phyloP scores from a whole-genome alignment of 169 alveolate species.

The Plasmodium gonderi region DNA sequence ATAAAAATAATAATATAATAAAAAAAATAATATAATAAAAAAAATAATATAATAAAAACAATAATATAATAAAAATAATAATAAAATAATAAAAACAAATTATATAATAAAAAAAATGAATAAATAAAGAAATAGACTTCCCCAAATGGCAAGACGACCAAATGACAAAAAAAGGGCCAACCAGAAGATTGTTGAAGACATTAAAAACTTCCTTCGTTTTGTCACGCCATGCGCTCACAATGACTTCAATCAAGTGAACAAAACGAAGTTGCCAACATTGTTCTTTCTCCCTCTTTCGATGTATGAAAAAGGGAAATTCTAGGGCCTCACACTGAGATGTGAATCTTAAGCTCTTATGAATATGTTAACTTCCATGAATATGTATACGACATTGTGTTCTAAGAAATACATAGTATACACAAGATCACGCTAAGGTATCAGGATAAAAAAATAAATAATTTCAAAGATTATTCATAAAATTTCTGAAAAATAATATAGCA shows the following conservation, averaged over 20 bases:
- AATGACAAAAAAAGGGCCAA: too few species aligned
- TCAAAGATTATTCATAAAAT: not conserved
- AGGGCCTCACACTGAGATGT: not conserved
- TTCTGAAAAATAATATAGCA: not conserved
- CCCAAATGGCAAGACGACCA: too few species aligned
- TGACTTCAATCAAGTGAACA: not conserved
- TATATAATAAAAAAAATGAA: too few species aligned
- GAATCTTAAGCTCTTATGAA: not conserved
- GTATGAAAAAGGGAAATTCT: not conserved
- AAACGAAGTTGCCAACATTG: not conserved
- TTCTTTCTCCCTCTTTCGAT: not conserved
- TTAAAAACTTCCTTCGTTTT: not conserved
- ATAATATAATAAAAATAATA: too few species aligned
- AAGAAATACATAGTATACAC: not conserved
- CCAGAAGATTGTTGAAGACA: too few species aligned
- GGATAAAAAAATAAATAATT: not conserved
- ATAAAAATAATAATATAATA: too few species aligned
- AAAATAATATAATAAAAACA: too few species aligned
- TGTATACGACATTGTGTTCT: too few species aligned
- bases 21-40: too few species aligned
- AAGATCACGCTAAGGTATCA: not conserved
- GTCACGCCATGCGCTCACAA: conserved; percentile 2
- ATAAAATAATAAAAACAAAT: too few species aligned
- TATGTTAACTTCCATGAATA: not conserved
- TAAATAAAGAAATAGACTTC: too few species aligned